phyloP scores from a whole-genome alignment of 2,329 filamentous ascomycete genomes.

The Colletotrichum aenigma region DNA sequence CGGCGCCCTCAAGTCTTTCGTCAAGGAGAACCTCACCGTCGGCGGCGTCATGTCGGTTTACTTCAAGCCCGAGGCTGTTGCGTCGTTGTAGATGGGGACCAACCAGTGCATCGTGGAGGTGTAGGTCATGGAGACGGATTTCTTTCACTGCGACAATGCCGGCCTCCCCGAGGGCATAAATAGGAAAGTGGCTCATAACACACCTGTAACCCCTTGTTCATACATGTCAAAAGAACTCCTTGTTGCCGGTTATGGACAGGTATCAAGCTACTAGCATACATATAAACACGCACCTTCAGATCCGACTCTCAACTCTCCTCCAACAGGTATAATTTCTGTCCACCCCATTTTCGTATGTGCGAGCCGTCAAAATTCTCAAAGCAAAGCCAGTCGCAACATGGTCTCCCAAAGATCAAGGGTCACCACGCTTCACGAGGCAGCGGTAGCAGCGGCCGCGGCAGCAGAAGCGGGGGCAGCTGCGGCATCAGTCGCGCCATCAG shows the following conservation, averaged over 20 bases:
- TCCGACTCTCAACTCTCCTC: background rate
- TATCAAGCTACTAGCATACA: constrained; percentile 17
- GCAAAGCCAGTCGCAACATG: background rate
- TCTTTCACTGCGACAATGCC: background rate
- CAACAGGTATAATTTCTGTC: background rate
- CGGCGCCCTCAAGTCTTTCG: constrained; percentile 40
- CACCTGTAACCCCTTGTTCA: background rate
- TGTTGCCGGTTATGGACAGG: constrained; percentile 14
- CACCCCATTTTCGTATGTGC: background rate
- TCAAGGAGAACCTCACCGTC: constrained; percentile 32
- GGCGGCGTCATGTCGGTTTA: constrained; percentile 44
- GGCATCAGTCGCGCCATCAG: background rate
- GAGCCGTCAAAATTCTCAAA: background rate
- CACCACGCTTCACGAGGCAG: background rate
- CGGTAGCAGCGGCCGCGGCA: background rate
- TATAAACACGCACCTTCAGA: background rate
- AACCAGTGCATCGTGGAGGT: too few species aligned
- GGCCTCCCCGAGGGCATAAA: background rate
- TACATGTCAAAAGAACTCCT: background rate
- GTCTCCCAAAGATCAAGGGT: background rate
- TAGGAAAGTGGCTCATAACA: background rate
- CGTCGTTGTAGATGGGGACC: background rate
- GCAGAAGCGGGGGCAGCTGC: background rate
- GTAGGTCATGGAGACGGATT: background rate
- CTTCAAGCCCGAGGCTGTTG: constrained; percentile 38